Evolutionary conservation across 192 early-diverging fungal genomes (phyloP), one percentile per base, ranked within the genome.

Genomic region (Martensiomyces pterosporus): DNA sequence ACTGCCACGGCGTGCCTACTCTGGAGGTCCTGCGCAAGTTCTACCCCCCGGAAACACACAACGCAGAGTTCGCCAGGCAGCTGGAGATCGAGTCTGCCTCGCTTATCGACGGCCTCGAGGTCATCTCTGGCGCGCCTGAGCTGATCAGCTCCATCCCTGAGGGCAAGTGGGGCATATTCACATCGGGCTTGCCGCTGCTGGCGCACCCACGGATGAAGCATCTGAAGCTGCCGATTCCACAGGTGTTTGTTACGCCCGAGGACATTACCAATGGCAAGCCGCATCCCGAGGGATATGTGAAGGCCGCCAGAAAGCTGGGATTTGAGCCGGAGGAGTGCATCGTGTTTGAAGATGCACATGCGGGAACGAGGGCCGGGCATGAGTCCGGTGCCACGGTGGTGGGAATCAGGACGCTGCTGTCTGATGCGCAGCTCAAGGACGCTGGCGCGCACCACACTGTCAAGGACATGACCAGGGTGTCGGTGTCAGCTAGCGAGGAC

Each of bases 311-410:
- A 38, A 25, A 19, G 13, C 29, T 62, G 35, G 45, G 50, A 13
- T 14, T 32, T 6, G 46, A 69, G 14, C 4, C 47, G 0, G 18
- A 5, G 6, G 2, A 39, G 2, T 69, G 67, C 9, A 34, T 69
- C 14, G 67, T 69, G 4, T 69, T 69, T 42, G 64, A 67, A n/a
- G 64, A 67, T 33, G 64, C 64, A 0, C 44, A 14, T 14, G 64
- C 64, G 0, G 64, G 64, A 0, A 49, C 47, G 2, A 16, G 2
- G 0, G 37, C 64, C 10, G 64, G 64, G 9, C 22, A 26, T 2
- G 47, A 33, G 6, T 26, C 57, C 0, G 52, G 47, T 7, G 52
- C 57, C 0, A 24, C 56, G 15, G 64, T 67, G 3, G 33, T 67
- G 13, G 64, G 57, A 0, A 33, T 67, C 13, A 24, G 57, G 4